phyloP scores from a whole-genome alignment of 2,329 filamentous ascomycete species.

The Acephala macrosclerotiorum region DNA sequence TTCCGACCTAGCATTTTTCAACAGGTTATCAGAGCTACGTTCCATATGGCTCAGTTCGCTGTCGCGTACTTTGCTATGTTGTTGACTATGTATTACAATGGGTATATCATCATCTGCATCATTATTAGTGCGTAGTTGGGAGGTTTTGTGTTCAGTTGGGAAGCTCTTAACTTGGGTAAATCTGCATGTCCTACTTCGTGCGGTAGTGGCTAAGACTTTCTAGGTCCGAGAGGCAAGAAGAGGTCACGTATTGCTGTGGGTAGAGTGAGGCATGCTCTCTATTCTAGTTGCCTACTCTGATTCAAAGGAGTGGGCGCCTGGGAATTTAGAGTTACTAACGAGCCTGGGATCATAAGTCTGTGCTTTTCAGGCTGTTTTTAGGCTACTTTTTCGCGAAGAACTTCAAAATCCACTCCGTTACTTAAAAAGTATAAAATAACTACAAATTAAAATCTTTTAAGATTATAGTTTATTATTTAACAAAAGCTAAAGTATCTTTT shows the following conservation, averaged over 20 bases:
- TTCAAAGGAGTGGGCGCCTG: background rate
- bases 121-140: conserved; percentile 79
- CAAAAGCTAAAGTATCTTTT: too few relatives aligned
- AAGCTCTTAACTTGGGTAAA: background rate
- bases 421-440: too few relatives aligned
- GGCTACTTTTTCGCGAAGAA: too few relatives aligned
- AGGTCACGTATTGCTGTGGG: background rate
- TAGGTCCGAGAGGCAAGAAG: background rate
- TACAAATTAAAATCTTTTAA: too few relatives aligned
- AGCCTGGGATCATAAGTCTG: background rate
- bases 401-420: too few relatives aligned
- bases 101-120: conserved; percentile 83
- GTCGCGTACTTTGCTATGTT: conserved; percentile 84
- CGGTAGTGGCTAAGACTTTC: background rate
- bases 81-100: conserved; percentile 68
- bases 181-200: background rate
- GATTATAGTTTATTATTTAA: too few relatives aligned
- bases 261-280: background rate
- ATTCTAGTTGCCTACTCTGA: background rate
- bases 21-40: conserved; percentile 69
- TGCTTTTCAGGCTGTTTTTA: too few relatives aligned
- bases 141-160: conserved; percentile 56
- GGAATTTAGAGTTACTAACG: background rate
- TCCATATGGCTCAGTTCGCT: conserved; percentile 76
- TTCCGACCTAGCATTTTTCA: conserved; percentile 68